Evolutionary conservation across 2,329 filamentous ascomycete genomes (phyloP).

Genomic region (Polychaeton citri): DNA sequence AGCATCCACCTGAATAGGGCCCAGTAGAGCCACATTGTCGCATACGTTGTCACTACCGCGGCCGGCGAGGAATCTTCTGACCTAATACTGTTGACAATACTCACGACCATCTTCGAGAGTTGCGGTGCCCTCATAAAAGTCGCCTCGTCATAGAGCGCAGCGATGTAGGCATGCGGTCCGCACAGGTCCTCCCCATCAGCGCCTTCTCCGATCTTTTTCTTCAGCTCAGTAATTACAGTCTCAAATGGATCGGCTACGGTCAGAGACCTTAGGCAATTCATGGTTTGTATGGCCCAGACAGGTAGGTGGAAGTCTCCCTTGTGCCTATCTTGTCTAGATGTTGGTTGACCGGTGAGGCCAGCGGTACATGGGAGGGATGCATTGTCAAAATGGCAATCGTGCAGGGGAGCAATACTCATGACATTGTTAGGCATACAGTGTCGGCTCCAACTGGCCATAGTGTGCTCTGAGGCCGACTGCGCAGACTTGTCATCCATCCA

Average conservation of each 20-base stretch:
- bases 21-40: constrained; percentile 3
- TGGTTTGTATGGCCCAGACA: neutral
- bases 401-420: neutral
- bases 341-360: too few species aligned
- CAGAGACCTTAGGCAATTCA: neutral
- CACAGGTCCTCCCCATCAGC: constrained; percentile 1
- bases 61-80: neutral
- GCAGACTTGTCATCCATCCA: neutral
- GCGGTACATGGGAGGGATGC: too few species aligned
- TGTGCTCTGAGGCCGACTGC: neutral
- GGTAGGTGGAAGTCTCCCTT: neutral
- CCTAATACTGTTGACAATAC: constrained; percentile 1
- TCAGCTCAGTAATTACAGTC: neutral
- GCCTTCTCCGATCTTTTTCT: neutral
- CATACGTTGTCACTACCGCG: constrained; percentile 1
- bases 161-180: constrained; percentile 1
- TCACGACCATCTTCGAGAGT: constrained; percentile 2
- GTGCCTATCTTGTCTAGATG: neutral
- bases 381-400: neutral
- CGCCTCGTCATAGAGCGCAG: constrained; percentile 1
- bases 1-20: constrained; percentile 2
- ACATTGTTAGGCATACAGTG: neutral
- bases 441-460: neutral
- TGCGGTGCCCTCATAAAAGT: neutral
- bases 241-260: constrained; percentile 2